A percentile compares a stretch with the other conserved stretches of the same genome.
Conservation (phyloP, 768 basidiomycete species). For the Pisolithus albus region DNA sequence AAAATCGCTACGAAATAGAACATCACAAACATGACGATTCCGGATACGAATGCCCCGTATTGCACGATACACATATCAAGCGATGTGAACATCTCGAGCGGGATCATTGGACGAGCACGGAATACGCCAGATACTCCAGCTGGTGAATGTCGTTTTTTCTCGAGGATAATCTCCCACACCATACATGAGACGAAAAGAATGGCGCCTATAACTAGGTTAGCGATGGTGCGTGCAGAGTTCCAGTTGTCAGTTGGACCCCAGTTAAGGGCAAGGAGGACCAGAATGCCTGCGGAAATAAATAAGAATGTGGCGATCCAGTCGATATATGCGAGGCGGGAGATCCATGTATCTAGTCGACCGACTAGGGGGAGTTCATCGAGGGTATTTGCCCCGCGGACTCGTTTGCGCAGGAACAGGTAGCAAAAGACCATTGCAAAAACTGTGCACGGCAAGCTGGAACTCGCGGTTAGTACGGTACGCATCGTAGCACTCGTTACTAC, state of each 20-base stretch:
- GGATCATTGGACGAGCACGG: constrained; percentile 38
- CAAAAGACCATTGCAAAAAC: constrained; percentile 32
- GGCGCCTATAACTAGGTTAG: constrained; percentile 38
- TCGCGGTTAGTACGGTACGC: not conserved
- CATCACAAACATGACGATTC: constrained; percentile 45
- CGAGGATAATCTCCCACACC: constrained; percentile 38
- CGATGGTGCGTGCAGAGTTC: constrained; percentile 40
- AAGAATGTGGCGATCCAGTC: constrained; percentile 44
- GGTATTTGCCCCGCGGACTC: constrained; percentile 16
- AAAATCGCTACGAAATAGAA: constrained; percentile 52
- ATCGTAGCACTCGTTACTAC: constrained; percentile 3
- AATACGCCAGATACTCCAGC: constrained; percentile 11
- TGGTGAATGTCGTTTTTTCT: constrained; percentile 12
- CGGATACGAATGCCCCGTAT: constrained; percentile 34
- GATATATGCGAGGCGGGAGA: constrained; percentile 28
- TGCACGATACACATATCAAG: constrained; percentile 35
- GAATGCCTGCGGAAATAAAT: constrained; percentile 38
- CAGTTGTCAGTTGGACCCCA: constrained; percentile 43
- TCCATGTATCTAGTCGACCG: constrained; percentile 10
- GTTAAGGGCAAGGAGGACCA: constrained; percentile 44
- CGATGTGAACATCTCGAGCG: constrained; percentile 38
- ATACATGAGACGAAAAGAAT: constrained; percentile 35
- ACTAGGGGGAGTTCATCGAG: constrained; percentile 7
- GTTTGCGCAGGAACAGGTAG: constrained; percentile 36
- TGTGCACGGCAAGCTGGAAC: constrained; percentile 34